Base-by-base conservation (phyloP, 2,329 filamentous ascomycete species). In the Penicillium psychrosexuale region DNA sequence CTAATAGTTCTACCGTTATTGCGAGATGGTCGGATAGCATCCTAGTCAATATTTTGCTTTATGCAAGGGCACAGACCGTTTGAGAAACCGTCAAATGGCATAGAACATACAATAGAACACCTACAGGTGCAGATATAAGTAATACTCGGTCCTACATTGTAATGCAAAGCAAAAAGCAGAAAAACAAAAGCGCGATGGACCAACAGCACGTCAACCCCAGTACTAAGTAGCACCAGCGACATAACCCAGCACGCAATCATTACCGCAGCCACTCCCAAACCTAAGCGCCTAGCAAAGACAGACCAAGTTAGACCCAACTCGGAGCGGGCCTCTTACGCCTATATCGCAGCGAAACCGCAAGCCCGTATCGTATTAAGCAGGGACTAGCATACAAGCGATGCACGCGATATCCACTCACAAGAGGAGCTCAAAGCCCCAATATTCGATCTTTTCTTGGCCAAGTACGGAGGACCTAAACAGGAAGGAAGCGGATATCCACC, bases 21-120 rank as follows among this genome's bases (percentile, higher is more conserved):
- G 8, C 44, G n/a, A 34, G 17, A 15, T 42, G 34, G 33, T 47
- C 49, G 31, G 50, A 47, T 47, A 17, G 9, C 40, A 46, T 38
- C 28, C 36, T 15, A 9, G 38, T 17, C 24, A 4, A n/a, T 27
- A 31, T 31, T 46, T 52, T 12, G 7, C 15, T 15, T 43, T 9
- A 47, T 47, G 48, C 48, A 44, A 37, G 13, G 5, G 50, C 50
- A 47, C 50, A 47, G 50, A 52, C 50, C 42, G 43, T 33, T 45
- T 9, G 12, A 28, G 28, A 13, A 46, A 38, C 42, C 38, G 34
- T 31, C 42, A 39, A 37, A 17, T 34, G 6, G 33, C 45, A 36
- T 11, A n/a, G 8, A 19, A 39, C 33, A 45, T 30, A 33, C 19
- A 34, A 34, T 19, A 27, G 28, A 22, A 42, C 11, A 19, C 6